Base-by-base conservation (phyloP, 306 rosid genomes). In the Adenanthera pavonina region DNA sequence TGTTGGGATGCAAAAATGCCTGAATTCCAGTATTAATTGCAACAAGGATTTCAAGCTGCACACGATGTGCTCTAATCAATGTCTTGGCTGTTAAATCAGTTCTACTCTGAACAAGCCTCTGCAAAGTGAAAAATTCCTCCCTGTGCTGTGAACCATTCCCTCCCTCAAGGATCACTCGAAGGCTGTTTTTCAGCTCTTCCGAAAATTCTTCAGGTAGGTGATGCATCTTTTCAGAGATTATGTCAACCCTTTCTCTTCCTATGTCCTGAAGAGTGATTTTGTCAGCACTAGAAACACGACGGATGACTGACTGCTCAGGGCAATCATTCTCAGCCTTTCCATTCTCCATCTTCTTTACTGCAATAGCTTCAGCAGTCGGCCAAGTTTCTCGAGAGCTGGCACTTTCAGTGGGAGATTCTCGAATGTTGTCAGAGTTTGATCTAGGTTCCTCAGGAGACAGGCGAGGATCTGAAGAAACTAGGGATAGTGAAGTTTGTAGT, bases 351-450 rank as follows among this genome's bases (percentile, higher is more conserved):
- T 90, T 94, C 90, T 94, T 94, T 17, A 85, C 88, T 64, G 87
- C 88, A n/a, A 80, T 87, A 10, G 92, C 89, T 80, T 91, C 94
- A 0, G 89, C 91, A 76, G 85, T 40, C 40, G 99, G 97, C 98
- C 96, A 95, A 38, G 95, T 93, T 75, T 95, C 99, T 61, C 85
- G 89, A 70, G 99, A 95, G 77, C 97, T 95, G 57, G 98, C 99
- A 84, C 99, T 95, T 86, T 92, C 98, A 43, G 98, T 88, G 1
- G 97, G 99, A 56, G 98, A 93, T 83, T 95, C 98, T 0, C 89
- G 97, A 53, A 85, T 78, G 38, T 92, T 87, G 66, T 92, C 97
- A 68, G 94, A 89, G 75, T 91, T 93, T 41, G 97, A 88, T 73
- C 91, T 87, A 51, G 93, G 99, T 73, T 93, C 98, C 84, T 95